These are phyloP conservation scores for Termitomyces sp. DNA, from an alignment of 768 basidiomycete species.

Conservation along the genomic window DNA sequence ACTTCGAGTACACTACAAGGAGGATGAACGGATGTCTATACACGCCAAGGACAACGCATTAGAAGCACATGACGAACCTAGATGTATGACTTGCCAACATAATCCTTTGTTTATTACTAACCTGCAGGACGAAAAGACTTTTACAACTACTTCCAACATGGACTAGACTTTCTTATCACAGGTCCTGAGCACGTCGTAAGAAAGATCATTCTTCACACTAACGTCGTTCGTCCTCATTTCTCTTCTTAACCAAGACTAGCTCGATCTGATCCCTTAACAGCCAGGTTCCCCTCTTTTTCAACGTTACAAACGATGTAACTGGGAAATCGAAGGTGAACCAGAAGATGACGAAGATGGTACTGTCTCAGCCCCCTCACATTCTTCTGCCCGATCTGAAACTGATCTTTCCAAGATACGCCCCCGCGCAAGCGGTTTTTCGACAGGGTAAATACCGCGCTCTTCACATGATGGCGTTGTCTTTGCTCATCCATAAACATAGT, in stretches of 20 bases:
- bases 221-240: slow-evolving; percentile 54
- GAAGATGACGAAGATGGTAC: slow-evolving; percentile 82
- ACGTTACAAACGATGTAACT: slow-evolving; percentile 85
- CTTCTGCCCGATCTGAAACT: slow-evolving; percentile 1
- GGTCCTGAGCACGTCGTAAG: slow-evolving; percentile 64
- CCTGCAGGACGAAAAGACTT: slow-evolving; percentile 48
- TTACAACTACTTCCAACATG: slow-evolving; percentile 91
- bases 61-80: slow-evolving; percentile 45
- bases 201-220: slow-evolving; percentile 86
- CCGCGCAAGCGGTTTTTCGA: slow-evolving; percentile 70
- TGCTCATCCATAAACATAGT: slow-evolving; percentile 30
- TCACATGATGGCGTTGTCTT: not conserved
- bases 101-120: not conserved
- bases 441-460: slow-evolving; percentile 37
- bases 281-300: slow-evolving; percentile 88
- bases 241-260: not conserved
- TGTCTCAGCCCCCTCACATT: slow-evolving; percentile 3
- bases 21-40: slow-evolving; percentile 84
- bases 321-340: slow-evolving; percentile 76
- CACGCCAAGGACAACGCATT: slow-evolving; percentile 47
- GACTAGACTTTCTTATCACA: slow-evolving; percentile 81
- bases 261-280: slow-evolving; percentile 31
- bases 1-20: slow-evolving; percentile 74
- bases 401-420: slow-evolving; percentile 51
- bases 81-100: slow-evolving; percentile 30